Conservation (phyloP, 345 rosid genomes). For the Rhodamnia rubescens region DNA sequence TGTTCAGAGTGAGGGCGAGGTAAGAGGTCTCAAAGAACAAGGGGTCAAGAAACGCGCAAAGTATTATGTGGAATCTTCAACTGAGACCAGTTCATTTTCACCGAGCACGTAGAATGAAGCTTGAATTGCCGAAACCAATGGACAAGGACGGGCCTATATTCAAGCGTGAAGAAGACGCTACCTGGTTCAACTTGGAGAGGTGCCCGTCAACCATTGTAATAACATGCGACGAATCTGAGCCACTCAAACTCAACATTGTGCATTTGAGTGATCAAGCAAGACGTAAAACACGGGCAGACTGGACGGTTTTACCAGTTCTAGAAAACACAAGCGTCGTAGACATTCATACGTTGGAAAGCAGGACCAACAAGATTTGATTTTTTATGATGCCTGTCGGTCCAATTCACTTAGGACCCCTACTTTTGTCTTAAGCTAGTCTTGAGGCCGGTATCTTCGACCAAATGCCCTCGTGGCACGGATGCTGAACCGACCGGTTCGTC, state of each 20-base stretch:
- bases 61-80: background rate
- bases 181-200: background rate
- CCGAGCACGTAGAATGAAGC: background rate
- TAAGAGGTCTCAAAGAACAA: no score
- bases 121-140: background rate
- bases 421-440: background rate
- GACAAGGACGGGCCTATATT: background rate
- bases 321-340: background rate
- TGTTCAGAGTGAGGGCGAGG: no score
- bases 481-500: background rate
- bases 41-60: no score
- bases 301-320: background rate
- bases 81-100: background rate
- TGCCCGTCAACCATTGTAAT: background rate
- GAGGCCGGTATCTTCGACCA: background rate
- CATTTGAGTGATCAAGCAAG: background rate
- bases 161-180: background rate
- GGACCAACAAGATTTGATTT: background rate
- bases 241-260: background rate
- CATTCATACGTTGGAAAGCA: background rate
- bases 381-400: background rate
- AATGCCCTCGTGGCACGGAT: background rate
- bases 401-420: background rate
- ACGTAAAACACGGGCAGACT: background rate
- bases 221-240: background rate